Evolutionary conservation across 2,329 filamentous ascomycete species (phyloP), one percentile per base, ranked within the genome.

Genomic region (Capronia americana): DNA sequence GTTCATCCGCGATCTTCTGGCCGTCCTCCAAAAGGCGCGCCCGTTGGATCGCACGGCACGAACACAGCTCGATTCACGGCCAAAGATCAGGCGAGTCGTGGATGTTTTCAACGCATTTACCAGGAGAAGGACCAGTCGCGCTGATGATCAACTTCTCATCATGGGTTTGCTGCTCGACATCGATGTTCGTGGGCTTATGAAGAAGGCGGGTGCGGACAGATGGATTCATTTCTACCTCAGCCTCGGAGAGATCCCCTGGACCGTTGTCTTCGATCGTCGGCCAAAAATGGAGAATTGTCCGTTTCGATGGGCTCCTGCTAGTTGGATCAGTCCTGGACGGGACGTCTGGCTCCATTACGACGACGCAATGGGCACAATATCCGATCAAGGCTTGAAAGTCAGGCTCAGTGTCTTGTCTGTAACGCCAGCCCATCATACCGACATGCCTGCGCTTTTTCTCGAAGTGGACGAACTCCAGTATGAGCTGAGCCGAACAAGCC

Each of bases 331-430:
- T 11, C 38, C 57, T 10, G 57, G 57, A 7, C 57, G 46, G 26
- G 38, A 48, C n/a, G 57, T 59, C 12, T 59, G 57, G 57, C 38
- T 59, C 17, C 57, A 59, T 32, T 59, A 59, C 38, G 57, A 59
- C 24, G 57, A 59, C 7, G 34, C 23, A 20, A 4, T 44, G 17
- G 38, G 38, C 17, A 44, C 38, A n/a, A 44, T 44, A 17, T 44
- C 38, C 20, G 38, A 44, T n/a, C 38, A 3, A 20, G 38, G 38
- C 38, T n/a, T 44, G 11, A 44, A 8, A 7, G 38, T 44, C 38
- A n/a, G 17, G 17, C 38, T 44, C 38, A n/a, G 38, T n/a, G 38
- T 44, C 38, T 44, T 44, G 38, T 44, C 17, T 44, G 17, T 44
- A n/a, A 8, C n/a, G 38, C 38, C 7, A 20, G 38, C 38, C 6